These are phyloP conservation scores for Blastomyces gilchristii DNA, from an alignment of 2,329 filamentous ascomycete genomes.

Conservation along the genomic window DNA sequence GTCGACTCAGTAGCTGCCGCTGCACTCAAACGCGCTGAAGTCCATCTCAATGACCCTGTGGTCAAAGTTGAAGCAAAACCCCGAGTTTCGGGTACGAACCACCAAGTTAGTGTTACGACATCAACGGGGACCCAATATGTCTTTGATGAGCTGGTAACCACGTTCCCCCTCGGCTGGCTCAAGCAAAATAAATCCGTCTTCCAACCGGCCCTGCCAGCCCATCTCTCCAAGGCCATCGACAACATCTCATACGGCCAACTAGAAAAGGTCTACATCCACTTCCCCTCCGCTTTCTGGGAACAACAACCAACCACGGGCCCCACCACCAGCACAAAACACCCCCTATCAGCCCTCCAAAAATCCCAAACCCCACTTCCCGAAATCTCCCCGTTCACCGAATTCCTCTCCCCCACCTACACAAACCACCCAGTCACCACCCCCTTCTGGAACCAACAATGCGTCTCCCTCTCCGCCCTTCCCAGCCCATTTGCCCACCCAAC, in stretches of 20 bases:
- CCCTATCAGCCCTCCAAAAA: constrained; percentile 17
- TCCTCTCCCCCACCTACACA: constrained; percentile 60
- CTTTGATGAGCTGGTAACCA: constrained; percentile 45
- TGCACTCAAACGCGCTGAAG: constrained; percentile 39
- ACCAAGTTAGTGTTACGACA: constrained; percentile 38
- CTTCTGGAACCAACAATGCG: constrained; percentile 63
- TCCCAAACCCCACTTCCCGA: constrained; percentile 7
- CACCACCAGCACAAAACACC: constrained; percentile 18
- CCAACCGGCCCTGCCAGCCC: constrained; percentile 33
- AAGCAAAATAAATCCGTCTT: constrained; percentile 41
- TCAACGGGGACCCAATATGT: constrained; percentile 25
- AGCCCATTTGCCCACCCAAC: constrained; percentile 58
- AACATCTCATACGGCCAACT: constrained; percentile 39
- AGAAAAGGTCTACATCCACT: constrained; percentile 52
- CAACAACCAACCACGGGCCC: constrained; percentile 12
- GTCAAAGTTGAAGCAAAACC: constrained; percentile 27
- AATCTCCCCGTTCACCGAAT: constrained; percentile 59
- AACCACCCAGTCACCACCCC: constrained; percentile 46
- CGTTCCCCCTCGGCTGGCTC: constrained; percentile 45
- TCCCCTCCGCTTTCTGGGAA: constrained; percentile 65
- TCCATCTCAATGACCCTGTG: constrained; percentile 40
- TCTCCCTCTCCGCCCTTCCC: constrained; percentile 63
- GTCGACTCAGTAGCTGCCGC: constrained; percentile 42
- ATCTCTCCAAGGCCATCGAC: constrained; percentile 37
- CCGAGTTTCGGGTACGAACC: constrained; percentile 18